These are phyloP conservation scores for Myrica gale DNA, from an alignment of 306 rosid species.

Conservation along the genomic window DNA sequence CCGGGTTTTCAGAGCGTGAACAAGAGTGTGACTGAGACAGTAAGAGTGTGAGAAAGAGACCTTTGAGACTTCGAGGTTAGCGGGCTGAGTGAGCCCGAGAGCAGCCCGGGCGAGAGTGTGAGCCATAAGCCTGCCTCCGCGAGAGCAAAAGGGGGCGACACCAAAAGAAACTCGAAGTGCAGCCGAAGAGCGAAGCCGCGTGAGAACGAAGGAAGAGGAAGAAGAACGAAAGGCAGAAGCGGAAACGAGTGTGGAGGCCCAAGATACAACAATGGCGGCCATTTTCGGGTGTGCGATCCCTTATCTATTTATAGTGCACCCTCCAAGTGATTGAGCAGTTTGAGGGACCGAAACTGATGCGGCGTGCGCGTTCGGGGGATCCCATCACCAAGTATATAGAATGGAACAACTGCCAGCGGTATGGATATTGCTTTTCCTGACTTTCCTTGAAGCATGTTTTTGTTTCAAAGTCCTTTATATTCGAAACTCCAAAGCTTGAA, in stretches of 20 bases:
- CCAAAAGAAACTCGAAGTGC: slow-evolving; percentile 36
- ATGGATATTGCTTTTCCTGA: background rate
- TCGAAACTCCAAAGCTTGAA: too few species aligned
- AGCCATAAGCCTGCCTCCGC: slow-evolving; percentile 62
- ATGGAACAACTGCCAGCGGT: background rate
- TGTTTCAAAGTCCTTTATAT: too few species aligned
- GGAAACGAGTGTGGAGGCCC: slow-evolving; percentile 35
- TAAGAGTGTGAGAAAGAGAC: slow-evolving; percentile 30
- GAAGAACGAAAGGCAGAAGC: slow-evolving; percentile 37
- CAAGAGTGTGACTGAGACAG: background rate
- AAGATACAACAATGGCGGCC: slow-evolving; percentile 54
- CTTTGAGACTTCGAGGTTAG: slow-evolving; percentile 52
- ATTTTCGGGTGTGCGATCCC: slow-evolving; percentile 34
- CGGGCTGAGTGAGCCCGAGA: slow-evolving; percentile 89
- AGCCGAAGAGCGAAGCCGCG: slow-evolving; percentile 35
- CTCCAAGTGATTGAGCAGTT: background rate
- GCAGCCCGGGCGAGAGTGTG: slow-evolving; percentile 68
- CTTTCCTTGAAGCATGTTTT: too few species aligned
- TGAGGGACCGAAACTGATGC: background rate
- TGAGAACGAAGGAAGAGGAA: slow-evolving; percentile 33
- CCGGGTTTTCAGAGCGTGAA: background rate
- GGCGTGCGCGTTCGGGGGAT: background rate
- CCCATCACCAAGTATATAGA: background rate
- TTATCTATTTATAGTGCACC: slow-evolving; percentile 54
- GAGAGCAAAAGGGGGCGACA: slow-evolving; percentile 34